phyloP scores from a whole-genome alignment of 495 filamentous ascomycete genomes.

The Lophiostoma macrostomum region DNA sequence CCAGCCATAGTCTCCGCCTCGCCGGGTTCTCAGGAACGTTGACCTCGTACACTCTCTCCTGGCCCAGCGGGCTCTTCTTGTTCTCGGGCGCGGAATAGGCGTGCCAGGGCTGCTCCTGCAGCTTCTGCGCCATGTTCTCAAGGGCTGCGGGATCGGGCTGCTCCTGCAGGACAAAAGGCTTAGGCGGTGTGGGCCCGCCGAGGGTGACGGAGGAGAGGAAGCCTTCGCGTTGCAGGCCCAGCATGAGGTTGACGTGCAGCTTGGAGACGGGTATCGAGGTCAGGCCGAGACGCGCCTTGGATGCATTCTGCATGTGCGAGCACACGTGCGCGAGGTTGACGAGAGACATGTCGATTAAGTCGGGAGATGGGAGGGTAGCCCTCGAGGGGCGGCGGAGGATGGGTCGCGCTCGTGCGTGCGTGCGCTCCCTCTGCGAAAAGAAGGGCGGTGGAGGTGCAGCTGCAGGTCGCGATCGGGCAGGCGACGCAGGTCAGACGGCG shows the following conservation, averaged over 20 bases:
- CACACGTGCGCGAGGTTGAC: slow-evolving; percentile 74
- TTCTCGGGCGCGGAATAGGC: slow-evolving; percentile 13
- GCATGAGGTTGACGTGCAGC: slow-evolving; percentile 70
- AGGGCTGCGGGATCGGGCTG: background rate
- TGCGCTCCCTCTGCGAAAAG: background rate
- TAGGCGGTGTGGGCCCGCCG: slow-evolving; percentile 52
- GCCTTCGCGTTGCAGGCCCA: slow-evolving; percentile 76
- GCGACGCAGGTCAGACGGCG: slow-evolving; percentile 6
- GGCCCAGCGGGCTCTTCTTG: background rate
- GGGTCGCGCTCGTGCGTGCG: background rate
- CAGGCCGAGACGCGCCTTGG: slow-evolving; percentile 76
- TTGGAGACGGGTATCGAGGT: slow-evolving; percentile 83
- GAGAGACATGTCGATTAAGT: slow-evolving; percentile 81
- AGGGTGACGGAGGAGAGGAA: slow-evolving; percentile 81
- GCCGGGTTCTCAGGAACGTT: slow-evolving; percentile 61
- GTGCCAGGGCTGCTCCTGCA: slow-evolving; percentile 19
- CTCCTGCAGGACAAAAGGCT: slow-evolving; percentile 23
- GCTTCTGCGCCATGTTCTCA: slow-evolving; percentile 11
- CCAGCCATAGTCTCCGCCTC: slow-evolving; percentile 79
- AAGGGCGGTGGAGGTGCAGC: background rate
- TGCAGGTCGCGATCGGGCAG: background rate
- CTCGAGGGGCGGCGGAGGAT: slow-evolving; percentile 8
- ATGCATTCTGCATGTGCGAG: slow-evolving; percentile 92
- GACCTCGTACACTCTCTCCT: slow-evolving; percentile 29
- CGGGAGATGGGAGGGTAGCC: slow-evolving; percentile 26